Conservation (phyloP, 495 filamentous ascomycete genomes). For the Letharia lupina region DNA sequence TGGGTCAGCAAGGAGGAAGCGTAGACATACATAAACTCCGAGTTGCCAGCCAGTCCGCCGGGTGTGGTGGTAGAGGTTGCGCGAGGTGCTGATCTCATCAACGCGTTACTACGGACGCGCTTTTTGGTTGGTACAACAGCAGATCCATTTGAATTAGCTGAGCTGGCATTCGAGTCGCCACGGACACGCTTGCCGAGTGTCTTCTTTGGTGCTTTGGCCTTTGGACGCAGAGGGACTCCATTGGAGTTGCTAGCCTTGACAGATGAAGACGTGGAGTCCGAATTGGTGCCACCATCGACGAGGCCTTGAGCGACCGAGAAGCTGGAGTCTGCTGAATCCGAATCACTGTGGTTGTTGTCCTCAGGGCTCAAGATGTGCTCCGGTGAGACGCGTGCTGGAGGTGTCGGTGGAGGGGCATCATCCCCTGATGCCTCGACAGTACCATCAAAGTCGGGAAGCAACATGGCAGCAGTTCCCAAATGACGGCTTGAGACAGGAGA, state of each 20-base stretch:
- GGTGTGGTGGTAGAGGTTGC: neutral
- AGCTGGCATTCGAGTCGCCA: neutral
- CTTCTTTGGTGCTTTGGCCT: neutral
- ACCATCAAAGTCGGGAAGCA: neutral
- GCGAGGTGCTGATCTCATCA: slow-evolving; percentile 9
- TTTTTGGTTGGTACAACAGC: slow-evolving; percentile 4
- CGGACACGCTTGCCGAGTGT: neutral
- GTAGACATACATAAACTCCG: neutral
- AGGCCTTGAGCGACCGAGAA: neutral
- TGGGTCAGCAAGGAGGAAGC: neutral
- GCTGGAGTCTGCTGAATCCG: neutral
- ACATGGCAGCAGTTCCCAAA: neutral
- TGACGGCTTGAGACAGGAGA: neutral
- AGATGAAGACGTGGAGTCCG: neutral
- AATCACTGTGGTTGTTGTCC: neutral
- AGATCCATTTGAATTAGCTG: neutral
- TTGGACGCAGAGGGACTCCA: neutral
- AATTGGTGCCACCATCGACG: neutral
- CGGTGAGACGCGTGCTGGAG: neutral
- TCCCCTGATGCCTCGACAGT: neutral
- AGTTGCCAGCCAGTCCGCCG: neutral
- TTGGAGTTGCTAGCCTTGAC: neutral
- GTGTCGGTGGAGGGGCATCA: neutral
- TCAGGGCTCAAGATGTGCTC: neutral
- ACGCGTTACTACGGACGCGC: neutral